These are phyloP conservation scores for Cudoniella acicularis DNA, from an alignment of 495 filamentous ascomycete species.

Conservation along the genomic window DNA sequence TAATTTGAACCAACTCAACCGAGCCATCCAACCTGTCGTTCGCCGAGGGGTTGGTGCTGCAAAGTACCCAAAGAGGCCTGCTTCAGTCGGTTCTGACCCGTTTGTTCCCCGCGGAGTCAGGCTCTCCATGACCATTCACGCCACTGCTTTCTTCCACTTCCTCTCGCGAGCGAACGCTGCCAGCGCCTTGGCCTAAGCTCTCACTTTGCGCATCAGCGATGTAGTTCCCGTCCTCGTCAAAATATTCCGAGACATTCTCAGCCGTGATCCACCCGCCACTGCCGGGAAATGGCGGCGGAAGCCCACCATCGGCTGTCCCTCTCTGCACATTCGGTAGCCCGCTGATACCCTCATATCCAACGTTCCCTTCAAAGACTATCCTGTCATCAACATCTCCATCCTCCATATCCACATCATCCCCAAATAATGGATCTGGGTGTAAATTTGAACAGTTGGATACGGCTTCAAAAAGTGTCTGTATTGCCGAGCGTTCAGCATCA, in stretches of 20 bases:
- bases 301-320: slow-evolving; percentile 43
- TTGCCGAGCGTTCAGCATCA: slow-evolving; percentile 19
- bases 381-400: slow-evolving; percentile 49
- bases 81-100: slow-evolving; percentile 20
- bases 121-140: slow-evolving; percentile 18
- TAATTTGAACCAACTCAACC: no score
- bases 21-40: background rate
- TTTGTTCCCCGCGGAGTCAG: slow-evolving; percentile 21
- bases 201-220: slow-evolving; percentile 35
- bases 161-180: slow-evolving; percentile 42
- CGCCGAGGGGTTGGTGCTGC: background rate
- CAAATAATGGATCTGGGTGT: slow-evolving; percentile 72
- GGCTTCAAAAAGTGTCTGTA: slow-evolving; percentile 64
- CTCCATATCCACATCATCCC: slow-evolving; percentile 47
- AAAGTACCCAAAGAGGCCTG: background rate
- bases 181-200: slow-evolving; percentile 34
- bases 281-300: slow-evolving; percentile 76
- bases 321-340: slow-evolving; percentile 42
- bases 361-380: slow-evolving; percentile 56
- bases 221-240: slow-evolving; percentile 54
- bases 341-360: slow-evolving; percentile 38
- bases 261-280: slow-evolving; percentile 95
- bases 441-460: slow-evolving; percentile 84
- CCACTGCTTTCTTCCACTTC: slow-evolving; percentile 19
- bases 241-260: slow-evolving; percentile 83